A percentile compares a stretch with the other conserved stretches of the same genome.
Conservation (phyloP, 139 green algal species). For the Pleodorina starrii region DNA sequence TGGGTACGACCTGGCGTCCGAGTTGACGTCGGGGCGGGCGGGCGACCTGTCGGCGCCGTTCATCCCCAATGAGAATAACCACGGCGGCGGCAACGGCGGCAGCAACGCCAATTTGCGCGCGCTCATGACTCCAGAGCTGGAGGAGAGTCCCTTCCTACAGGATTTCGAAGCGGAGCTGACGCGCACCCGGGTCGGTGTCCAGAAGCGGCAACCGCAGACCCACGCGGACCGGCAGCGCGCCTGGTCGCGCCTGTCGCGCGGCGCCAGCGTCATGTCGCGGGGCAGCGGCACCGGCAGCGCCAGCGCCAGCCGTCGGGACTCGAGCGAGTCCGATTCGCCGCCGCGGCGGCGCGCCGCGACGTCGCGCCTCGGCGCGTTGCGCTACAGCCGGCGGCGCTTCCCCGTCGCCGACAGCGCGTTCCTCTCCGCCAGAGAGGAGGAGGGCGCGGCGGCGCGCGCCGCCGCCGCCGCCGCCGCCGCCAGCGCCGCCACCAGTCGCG, state of each 20-base stretch:
- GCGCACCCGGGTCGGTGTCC: neutral
- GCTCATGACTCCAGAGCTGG: neutral
- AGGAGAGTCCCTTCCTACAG: constrained; percentile 16
- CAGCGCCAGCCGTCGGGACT: neutral
- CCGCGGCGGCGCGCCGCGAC: neutral
- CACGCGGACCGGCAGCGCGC: neutral
- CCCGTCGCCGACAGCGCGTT: neutral
- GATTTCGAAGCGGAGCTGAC: constrained; percentile 47
- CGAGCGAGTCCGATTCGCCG: neutral
- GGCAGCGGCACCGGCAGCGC: neutral
- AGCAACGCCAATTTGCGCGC: no score
- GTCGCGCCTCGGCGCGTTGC: neutral
- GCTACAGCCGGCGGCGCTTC: constrained; percentile 38
- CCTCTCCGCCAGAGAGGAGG: constrained; percentile 13
- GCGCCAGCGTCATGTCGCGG: constrained; percentile 5
- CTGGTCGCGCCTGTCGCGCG: constrained; percentile 16
- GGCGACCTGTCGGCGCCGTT: constrained; percentile 4
- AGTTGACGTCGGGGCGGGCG: constrained; percentile 15
- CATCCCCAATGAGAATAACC: no score
- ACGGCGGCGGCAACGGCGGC: no score
- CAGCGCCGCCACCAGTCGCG: neutral
- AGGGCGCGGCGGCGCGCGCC: neutral
- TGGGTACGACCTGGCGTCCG: constrained; percentile 44
- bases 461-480: neutral
- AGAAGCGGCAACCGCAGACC: neutral